These are phyloP conservation scores for Ogataea sp. DNA, from an alignment of 805 yeast species.

Conservation along the genomic window DNA sequence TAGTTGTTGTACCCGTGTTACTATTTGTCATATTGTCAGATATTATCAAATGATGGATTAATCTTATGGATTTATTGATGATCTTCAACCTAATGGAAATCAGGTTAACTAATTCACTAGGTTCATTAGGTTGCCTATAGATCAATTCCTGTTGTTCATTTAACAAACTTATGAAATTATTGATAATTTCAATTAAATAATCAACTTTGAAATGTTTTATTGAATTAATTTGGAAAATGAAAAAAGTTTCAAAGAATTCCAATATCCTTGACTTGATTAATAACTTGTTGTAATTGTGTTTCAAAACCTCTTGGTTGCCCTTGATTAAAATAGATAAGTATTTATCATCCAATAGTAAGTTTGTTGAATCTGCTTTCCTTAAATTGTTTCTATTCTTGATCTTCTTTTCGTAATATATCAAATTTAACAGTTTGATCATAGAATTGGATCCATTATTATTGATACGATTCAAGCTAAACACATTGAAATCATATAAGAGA, in stretches of 20 bases:
- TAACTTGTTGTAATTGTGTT: constrained; percentile 37
- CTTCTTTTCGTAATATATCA: too few relatives aligned
- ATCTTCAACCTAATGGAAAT: constrained; percentile 30
- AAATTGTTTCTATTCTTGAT: too few relatives aligned
- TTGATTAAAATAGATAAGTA: too few relatives aligned
- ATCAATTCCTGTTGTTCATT: constrained; percentile 42
- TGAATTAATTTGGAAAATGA: constrained; percentile 23
- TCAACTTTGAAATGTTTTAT: constrained; percentile 14
- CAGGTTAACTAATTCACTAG: constrained; percentile 33
- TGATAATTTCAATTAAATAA: constrained; percentile 25
- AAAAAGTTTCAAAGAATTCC: constrained; percentile 37
- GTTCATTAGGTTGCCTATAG: constrained; percentile 15
- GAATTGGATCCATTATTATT: constrained; percentile 49
- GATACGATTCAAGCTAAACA: constrained; percentile 46
- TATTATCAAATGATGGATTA: constrained; percentile 25
- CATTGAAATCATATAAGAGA: constrained; percentile 32
- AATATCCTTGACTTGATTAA: constrained; percentile 37
- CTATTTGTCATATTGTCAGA: too few relatives aligned
- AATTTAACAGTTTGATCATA: constrained; percentile 33
- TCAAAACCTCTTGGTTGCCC: constrained; percentile 1
- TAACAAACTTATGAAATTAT: constrained; percentile 32
- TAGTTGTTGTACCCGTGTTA: too few relatives aligned
- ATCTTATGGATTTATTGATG: constrained; percentile 31
- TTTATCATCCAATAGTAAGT: too few relatives aligned
- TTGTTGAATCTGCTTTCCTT: too few relatives aligned